Conservation (phyloP, 306 rosid genomes). For the Trifolium fragiferum region DNA sequence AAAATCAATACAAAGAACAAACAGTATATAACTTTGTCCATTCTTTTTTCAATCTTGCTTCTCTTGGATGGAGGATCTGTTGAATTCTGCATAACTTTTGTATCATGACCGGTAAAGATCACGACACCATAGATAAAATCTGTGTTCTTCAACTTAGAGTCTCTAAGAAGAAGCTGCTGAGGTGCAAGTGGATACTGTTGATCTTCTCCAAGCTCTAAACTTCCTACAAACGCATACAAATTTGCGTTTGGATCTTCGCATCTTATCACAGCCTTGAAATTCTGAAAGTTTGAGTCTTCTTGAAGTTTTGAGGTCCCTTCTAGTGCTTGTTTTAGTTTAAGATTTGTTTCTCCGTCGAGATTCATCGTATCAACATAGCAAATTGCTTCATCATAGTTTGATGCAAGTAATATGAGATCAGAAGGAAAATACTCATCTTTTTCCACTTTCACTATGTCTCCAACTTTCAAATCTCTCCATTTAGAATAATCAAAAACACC, state of each 20-base stretch:
- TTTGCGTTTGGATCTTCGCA: constrained; percentile 99
- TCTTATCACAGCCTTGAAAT: constrained; percentile 74
- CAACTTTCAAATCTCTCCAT: constrained; percentile 93
- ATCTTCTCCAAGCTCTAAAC: constrained; percentile 68
- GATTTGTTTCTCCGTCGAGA: constrained; percentile 95
- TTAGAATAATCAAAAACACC: constrained; percentile 64
- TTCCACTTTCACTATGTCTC: constrained; percentile 87
- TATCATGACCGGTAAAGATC: constrained; percentile 88
- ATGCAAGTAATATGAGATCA: constrained; percentile 88
- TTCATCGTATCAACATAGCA: constrained; percentile 97
- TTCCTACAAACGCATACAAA: constrained; percentile 85
- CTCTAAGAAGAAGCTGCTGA: constrained; percentile 93
- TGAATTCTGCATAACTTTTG: constrained; percentile 96
- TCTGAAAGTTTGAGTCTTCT: constrained; percentile 63
- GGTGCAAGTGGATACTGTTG: constrained; percentile 81
- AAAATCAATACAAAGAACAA: constrained; percentile 65
- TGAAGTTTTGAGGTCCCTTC: constrained; percentile 75
- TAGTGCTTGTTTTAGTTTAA: constrained; percentile 80
- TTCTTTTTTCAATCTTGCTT: constrained; percentile 88
- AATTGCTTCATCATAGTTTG: constrained; percentile 86
- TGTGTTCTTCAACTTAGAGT: constrained; percentile 95
- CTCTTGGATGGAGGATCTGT: constrained; percentile 97
- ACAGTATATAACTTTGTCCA: constrained; percentile 83
- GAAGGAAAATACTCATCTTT: constrained; percentile 95
- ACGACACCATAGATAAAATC: constrained; percentile 94